Evolutionary conservation across 306 rosid species (phyloP), one percentile per base, ranked within the genome.

Genomic region (Trifolium repens): DNA sequence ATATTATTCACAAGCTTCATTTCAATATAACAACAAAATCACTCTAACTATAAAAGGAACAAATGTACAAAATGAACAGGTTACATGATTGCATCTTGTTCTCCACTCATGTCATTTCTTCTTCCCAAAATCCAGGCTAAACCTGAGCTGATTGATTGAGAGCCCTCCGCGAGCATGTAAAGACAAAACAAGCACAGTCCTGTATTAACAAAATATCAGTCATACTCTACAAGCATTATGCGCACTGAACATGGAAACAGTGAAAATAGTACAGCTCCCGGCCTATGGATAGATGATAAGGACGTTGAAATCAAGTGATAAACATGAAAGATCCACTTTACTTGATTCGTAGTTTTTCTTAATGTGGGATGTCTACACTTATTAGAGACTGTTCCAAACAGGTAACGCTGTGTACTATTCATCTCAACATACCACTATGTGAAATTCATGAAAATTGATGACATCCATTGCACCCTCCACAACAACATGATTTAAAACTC

Each of bases 121-220:
- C 87, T 89, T 78, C 91, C 78, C 30, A 80, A 55, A 44, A 89
- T 58, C 70, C 86, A 85, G 73, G 88, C 76, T 47, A 87, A 42
- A 67, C 69, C 81, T 35, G 84, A 78, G 58, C 87, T 79, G 71
- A 88, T 63, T 17, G 89, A 66, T 71, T 82, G 82, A 76, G 89
- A 84, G 83, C 81, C 82, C 77, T 89, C 91, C 7, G 78, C 88
- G 5, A 94, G 47, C 91, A 87, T 85, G 89, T 89, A 87, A 19
- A 94, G 82, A 75, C 97, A 94, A 79, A 91, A 90, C 74, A 94
- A 76, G 89, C 96, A 91, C n/a, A 94, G 74, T 62, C 96, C 97
- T 94, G 91, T 4, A 43, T 19, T 58, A 80, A 64, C 68, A 74
- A 16, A 62, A 69, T 60, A 17, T 40, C 9, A 57, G 74, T 50